phyloP scores from a whole-genome alignment of 345 rosid genomes.

The Mercurialis annua region DNA sequence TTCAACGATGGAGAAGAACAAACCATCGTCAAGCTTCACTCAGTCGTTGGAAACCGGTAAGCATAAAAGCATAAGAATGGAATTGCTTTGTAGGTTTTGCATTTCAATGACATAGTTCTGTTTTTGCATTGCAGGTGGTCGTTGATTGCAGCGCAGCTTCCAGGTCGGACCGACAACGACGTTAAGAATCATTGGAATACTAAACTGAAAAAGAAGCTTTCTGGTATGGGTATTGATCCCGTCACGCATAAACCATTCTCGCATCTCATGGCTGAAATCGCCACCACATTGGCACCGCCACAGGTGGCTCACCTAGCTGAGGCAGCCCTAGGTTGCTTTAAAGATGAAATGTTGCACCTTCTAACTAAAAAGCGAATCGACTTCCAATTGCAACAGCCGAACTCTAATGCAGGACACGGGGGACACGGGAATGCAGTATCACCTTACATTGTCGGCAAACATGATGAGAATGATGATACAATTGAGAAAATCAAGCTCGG shows the following conservation, averaged over 20 bases:
- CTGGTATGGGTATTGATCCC: constrained; percentile 91
- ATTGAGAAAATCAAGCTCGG: constrained; percentile 63
- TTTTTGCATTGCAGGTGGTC: constrained; percentile 59
- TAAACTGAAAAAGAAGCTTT: constrained; percentile 88
- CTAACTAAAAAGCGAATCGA: constrained; percentile 87
- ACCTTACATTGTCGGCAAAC: constrained; percentile 37
- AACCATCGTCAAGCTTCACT: constrained; percentile 74
- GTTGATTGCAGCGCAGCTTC: constrained; percentile 84
- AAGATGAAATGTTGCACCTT: constrained; percentile 97
- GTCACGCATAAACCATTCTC: constrained; percentile 99
- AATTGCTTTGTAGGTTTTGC: too few relatives aligned
- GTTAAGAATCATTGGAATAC: constrained; percentile 97
- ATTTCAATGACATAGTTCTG: too few relatives aligned
- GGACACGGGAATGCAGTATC: constrained; percentile 30
- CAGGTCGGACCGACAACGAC: constrained; percentile 87
- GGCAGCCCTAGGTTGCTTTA: constrained; percentile 97
- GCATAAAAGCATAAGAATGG: too few relatives aligned
- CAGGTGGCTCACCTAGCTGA: constrained; percentile 93
- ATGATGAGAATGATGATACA: constrained; percentile 45
- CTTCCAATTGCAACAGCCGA: constrained; percentile 60
- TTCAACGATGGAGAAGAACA: constrained; percentile 79
- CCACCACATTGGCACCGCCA: constrained; percentile 86
- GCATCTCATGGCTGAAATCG: constrained; percentile 95
- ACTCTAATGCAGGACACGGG: constrained; percentile 22
- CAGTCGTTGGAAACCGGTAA: constrained; percentile 87